Conservation (phyloP, 75 land plant species). For the Sequoia sempervirens region DNA sequence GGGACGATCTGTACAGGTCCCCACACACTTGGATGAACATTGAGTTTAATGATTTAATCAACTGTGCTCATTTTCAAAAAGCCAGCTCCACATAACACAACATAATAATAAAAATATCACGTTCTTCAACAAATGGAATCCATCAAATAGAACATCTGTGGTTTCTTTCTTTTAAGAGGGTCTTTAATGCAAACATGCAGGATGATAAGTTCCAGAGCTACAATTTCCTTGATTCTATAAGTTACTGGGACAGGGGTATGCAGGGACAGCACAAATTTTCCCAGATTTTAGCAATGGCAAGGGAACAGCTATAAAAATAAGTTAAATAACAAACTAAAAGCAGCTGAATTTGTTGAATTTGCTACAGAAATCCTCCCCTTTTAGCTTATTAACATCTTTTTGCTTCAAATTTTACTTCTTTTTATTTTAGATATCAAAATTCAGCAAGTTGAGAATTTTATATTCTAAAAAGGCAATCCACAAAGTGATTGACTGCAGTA, state of each 20-base stretch:
- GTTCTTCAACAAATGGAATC: background rate
- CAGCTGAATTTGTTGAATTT: no score
- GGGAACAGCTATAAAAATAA: no score
- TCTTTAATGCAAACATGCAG: background rate
- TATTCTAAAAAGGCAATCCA: background rate
- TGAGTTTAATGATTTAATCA: background rate
- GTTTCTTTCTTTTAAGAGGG: background rate
- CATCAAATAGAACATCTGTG: background rate
- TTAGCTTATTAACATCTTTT: no score
- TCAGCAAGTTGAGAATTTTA: background rate
- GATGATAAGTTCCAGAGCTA: background rate
- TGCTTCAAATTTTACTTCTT: no score
- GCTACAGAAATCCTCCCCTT: no score
- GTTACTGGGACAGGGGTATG: no score
- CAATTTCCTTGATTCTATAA: background rate
- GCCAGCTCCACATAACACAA: background rate
- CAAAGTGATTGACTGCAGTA: background rate
- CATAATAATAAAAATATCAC: background rate
- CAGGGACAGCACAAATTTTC: no score
- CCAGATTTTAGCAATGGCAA: no score
- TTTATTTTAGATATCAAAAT: background rate
- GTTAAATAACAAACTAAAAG: no score
- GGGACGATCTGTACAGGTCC: background rate
- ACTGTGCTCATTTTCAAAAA: background rate
- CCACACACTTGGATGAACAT: background rate